Evolutionary conservation across 495 filamentous ascomycete species (phyloP).

Genomic region (Aspergillus sclerotiicarbonarius): DNA sequence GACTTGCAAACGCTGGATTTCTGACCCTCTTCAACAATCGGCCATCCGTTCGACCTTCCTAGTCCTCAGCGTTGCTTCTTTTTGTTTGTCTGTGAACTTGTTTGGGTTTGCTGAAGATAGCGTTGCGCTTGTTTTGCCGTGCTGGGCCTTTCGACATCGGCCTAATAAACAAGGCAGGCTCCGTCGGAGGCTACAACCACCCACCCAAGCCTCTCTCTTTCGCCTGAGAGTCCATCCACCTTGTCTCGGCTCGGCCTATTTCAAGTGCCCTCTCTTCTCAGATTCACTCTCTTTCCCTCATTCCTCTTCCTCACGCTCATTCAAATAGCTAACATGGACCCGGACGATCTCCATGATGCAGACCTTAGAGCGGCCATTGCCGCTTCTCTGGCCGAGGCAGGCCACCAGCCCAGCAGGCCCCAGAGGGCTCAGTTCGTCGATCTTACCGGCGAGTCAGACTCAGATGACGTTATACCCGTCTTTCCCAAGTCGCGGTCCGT

Average conservation of each 20-base stretch:
- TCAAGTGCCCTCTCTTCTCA: not conserved
- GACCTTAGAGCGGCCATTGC: slow-evolving; percentile 53
- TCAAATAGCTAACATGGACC: slow-evolving; percentile 16
- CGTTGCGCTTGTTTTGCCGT: not conserved
- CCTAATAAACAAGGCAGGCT: not conserved
- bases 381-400: slow-evolving; percentile 68
- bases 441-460: slow-evolving; percentile 32
- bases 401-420: not conserved
- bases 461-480: slow-evolving; percentile 27
- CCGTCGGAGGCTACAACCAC: not conserved
- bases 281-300: not conserved
- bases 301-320: not conserved
- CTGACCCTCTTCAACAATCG: not conserved
- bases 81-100: not conserved
- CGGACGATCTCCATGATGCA: slow-evolving; percentile 20
- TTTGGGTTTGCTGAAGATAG: not conserved
- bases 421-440: slow-evolving; percentile 29
- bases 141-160: not conserved
- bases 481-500: slow-evolving; percentile 37
- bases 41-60: not conserved
- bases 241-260: not conserved
- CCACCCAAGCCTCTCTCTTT: not conserved
- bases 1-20: not conserved
- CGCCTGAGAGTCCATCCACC: not conserved
- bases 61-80: not conserved